Conservation (phyloP, 345 rosid species). For the Erucastrum elatum region DNA sequence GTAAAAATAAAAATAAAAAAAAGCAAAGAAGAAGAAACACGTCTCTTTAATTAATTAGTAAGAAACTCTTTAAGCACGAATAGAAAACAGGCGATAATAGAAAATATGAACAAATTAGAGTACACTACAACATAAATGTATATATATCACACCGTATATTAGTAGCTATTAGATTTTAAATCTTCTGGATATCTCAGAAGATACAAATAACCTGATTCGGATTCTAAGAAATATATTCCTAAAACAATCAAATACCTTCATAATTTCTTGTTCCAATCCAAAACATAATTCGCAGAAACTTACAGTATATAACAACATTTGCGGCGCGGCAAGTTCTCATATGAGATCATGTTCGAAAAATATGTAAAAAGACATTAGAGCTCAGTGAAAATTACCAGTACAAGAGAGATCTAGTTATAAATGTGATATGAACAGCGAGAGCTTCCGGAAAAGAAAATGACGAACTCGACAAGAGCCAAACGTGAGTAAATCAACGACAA, state of each 20-base stretch:
- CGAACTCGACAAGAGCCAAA: background rate
- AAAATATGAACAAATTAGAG: background rate
- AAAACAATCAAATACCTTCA: background rate
- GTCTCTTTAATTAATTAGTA: background rate
- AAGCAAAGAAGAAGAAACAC: background rate
- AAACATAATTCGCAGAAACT: background rate
- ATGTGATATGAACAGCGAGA: background rate
- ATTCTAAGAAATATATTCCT: background rate
- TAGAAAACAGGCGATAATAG: background rate
- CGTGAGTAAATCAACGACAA: background rate
- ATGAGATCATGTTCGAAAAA: background rate
- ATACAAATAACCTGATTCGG: background rate
- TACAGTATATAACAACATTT: background rate
- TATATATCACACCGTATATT: background rate
- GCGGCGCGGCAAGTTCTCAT: background rate
- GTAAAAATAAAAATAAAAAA: background rate
- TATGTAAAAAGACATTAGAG: background rate
- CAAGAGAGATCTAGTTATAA: background rate
- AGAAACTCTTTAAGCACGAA: background rate
- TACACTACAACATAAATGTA: background rate
- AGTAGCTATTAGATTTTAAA: background rate
- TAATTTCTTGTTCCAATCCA: background rate
- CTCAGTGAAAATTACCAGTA: background rate
- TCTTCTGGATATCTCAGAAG: background rate
- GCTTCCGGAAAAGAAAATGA: background rate